phyloP scores from a whole-genome alignment of 2,329 filamentous ascomycete species.

The Chrysosporium queenslandicum region DNA sequence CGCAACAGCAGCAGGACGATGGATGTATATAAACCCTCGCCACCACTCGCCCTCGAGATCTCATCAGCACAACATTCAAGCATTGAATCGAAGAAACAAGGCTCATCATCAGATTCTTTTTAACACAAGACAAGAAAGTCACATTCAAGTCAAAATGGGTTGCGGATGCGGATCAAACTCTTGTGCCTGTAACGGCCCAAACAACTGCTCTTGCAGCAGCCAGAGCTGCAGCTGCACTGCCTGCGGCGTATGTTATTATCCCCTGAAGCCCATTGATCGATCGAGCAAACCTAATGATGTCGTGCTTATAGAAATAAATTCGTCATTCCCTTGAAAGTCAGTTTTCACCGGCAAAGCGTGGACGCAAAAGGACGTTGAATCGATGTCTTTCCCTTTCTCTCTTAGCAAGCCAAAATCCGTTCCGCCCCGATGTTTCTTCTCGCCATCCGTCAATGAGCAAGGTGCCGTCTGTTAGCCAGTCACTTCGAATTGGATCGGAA shows the following conservation, averaged over 20 bases:
- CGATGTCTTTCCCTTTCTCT: too few species aligned
- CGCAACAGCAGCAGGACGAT: neutral
- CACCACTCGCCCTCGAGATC: neutral
- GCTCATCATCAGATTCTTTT: neutral
- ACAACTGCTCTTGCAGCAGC: slow-evolving; percentile 15
- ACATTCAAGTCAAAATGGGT: slow-evolving; percentile 13
- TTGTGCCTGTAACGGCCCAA: slow-evolving; percentile 16
- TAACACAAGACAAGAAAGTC: neutral
- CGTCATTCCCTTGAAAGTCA: neutral
- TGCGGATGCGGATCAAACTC: slow-evolving; percentile 15
- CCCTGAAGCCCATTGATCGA: too few species aligned
- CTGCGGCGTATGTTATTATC: slow-evolving; percentile 15
- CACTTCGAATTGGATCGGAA: too few species aligned
- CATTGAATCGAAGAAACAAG: too few species aligned
- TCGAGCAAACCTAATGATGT: neutral
- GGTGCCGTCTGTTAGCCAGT: neutral
- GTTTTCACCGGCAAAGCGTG: neutral
- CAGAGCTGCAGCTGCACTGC: slow-evolving; percentile 16
- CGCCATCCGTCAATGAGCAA: neutral
- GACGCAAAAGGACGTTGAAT: too few species aligned
- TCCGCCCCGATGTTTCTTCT: too few species aligned
- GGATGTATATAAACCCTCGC: neutral
- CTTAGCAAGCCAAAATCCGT: neutral
- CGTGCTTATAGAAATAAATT: neutral
- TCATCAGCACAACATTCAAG: too few species aligned